A percentile compares a stretch with the other conserved stretches of the same genome.
Conservation (phyloP, 371 early-diverging fungal genomes). For the Apophysomyces variabilis region DNA sequence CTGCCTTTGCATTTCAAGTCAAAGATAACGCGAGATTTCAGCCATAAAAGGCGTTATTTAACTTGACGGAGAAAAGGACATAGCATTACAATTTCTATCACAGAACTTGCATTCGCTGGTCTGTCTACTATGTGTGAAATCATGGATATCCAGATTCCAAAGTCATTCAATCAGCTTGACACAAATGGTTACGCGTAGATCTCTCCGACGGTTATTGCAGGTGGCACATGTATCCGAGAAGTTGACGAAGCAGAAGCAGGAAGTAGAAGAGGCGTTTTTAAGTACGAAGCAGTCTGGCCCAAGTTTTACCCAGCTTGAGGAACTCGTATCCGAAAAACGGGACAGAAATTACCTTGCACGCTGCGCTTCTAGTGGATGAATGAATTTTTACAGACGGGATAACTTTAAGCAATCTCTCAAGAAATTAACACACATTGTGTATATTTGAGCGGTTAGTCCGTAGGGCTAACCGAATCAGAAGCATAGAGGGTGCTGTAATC, state of each 20-base stretch:
- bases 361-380: constrained; percentile 5
- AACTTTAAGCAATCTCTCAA: too few species aligned
- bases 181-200: constrained; percentile 6
- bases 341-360: constrained; percentile 5
- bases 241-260: background rate
- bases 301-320: constrained; percentile 4
- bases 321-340: background rate
- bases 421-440: too few species aligned
- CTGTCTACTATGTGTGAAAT: constrained; percentile 4
- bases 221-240: constrained; percentile 11
- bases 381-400: too few species aligned
- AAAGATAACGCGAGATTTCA: constrained; percentile 9
- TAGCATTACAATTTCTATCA: constrained; percentile 1
- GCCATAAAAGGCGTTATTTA: background rate
- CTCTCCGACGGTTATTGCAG: constrained; percentile 4
- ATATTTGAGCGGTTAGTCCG: too few species aligned
- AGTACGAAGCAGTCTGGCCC: background rate
- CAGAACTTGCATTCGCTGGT: constrained; percentile 4
- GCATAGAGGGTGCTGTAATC: too few species aligned
- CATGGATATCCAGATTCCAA: background rate
- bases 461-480: too few species aligned
- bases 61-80: constrained; percentile 9
- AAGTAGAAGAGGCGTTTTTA: background rate
- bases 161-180: background rate
- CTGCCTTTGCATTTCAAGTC: constrained; percentile 14